Conservation (phyloP, 2,329 filamentous ascomycete genomes). For the Aspergillus amoenus region DNA sequence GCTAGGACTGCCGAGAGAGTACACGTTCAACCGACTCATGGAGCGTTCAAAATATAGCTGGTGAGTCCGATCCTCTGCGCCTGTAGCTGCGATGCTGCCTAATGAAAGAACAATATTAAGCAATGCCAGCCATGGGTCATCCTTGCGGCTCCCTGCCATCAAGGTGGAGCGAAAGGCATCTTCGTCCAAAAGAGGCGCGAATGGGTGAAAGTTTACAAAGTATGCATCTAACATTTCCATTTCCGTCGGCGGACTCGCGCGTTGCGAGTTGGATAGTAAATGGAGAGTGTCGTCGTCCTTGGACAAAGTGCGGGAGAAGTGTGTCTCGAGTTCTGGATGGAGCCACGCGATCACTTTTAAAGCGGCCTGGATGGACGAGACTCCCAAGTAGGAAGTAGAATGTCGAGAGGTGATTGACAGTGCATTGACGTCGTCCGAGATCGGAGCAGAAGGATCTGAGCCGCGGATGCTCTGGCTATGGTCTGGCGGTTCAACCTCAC, state of each 20-base stretch:
- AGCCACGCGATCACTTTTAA: slow-evolving; percentile 64
- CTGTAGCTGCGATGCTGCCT: slow-evolving; percentile 53
- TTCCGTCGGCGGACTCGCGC: slow-evolving; percentile 22
- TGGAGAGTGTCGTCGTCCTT: background rate
- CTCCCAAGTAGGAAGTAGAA: slow-evolving; percentile 64
- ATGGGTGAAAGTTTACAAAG: slow-evolving; percentile 68
- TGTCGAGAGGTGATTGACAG: slow-evolving; percentile 61
- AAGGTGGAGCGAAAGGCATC: slow-evolving; percentile 64
- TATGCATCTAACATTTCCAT: slow-evolving; percentile 68
- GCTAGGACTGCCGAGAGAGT: slow-evolving; percentile 65
- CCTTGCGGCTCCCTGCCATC: slow-evolving; percentile 59
- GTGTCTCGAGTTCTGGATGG: slow-evolving; percentile 45
- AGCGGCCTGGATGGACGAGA: slow-evolving; percentile 72
- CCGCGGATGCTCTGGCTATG: background rate
- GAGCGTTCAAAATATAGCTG: slow-evolving; percentile 66
- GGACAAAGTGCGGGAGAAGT: slow-evolving; percentile 1
- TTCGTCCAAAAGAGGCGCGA: slow-evolving; percentile 71
- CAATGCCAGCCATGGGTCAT: slow-evolving; percentile 66
- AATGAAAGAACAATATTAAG: slow-evolving; percentile 74
- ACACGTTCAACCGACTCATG: slow-evolving; percentile 63
- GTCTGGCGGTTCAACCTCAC: background rate
- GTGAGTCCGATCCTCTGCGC: slow-evolving; percentile 58
- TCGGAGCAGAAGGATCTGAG: slow-evolving; percentile 23
- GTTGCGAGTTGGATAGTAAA: no score
- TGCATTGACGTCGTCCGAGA: slow-evolving; percentile 69